Conservation (phyloP, 2,329 filamentous ascomycete genomes). For the Phyllosticta paracitricarpa region DNA sequence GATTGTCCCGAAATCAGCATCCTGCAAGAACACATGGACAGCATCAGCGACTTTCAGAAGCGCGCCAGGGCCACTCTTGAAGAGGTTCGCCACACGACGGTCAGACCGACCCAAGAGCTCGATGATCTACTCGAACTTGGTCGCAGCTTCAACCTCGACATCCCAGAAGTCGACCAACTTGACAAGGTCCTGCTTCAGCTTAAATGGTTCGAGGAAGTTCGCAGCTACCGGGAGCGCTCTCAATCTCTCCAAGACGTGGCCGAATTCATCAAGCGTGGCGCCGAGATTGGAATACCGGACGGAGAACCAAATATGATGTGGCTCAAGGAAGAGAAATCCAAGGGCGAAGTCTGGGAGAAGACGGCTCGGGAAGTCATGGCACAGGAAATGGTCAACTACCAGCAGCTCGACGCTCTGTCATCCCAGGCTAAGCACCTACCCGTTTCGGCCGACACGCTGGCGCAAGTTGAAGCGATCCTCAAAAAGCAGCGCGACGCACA, state of each 20-base stretch:
- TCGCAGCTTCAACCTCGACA: slow-evolving; percentile 80
- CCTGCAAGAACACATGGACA: slow-evolving; percentile 73
- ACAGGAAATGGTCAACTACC: slow-evolving; percentile 87
- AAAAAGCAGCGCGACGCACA: slow-evolving; percentile 95
- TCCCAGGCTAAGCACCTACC: slow-evolving; percentile 71
- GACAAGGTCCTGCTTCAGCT: slow-evolving; percentile 73
- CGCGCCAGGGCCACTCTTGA: slow-evolving; percentile 55
- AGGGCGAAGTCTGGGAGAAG: slow-evolving; percentile 79
- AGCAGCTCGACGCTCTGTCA: slow-evolving; percentile 85
- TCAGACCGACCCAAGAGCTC: slow-evolving; percentile 37
- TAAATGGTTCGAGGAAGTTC: slow-evolving; percentile 77
- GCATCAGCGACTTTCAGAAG: slow-evolving; percentile 74
- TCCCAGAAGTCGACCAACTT: slow-evolving; percentile 76
- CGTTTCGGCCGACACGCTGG: slow-evolving; percentile 70
- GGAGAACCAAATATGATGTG: slow-evolving; percentile 71
- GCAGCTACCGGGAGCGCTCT: slow-evolving; percentile 51
- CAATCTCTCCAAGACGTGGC: slow-evolving; percentile 70
- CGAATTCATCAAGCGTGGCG: slow-evolving; percentile 67
- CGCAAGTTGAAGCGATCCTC: slow-evolving; percentile 78
- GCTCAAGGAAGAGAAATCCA: slow-evolving; percentile 64
- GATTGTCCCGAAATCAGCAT: slow-evolving; percentile 85
- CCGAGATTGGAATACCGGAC: slow-evolving; percentile 64
- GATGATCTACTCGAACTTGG: slow-evolving; percentile 88
- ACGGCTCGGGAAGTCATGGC: slow-evolving; percentile 88
- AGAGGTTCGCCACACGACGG: background rate